These are phyloP conservation scores for Alternaria arbusti DNA, from an alignment of 2,329 filamentous ascomycete species.

Conservation along the genomic window DNA sequence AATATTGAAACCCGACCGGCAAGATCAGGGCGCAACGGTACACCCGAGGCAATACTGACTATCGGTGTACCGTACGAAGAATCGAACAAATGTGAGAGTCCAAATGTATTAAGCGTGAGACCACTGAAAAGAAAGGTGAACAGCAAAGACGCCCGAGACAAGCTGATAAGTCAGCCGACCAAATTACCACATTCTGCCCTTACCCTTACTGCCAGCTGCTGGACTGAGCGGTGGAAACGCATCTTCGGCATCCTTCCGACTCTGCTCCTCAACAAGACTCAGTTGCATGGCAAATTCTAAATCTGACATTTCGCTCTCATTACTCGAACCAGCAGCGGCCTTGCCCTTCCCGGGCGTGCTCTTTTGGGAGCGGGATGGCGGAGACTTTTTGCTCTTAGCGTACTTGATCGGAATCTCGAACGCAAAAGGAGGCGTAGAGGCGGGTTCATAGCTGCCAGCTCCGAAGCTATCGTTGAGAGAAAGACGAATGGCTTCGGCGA, in stretches of 20 bases:
- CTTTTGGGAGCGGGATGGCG: slow-evolving; percentile 25
- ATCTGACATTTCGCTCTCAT: slow-evolving; percentile 59
- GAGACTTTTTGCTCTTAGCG: slow-evolving; percentile 47
- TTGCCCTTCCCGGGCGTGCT: slow-evolving; percentile 37
- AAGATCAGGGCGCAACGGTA: neutral
- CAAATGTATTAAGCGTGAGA: neutral
- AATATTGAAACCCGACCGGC: neutral
- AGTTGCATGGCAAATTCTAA: slow-evolving; percentile 68
- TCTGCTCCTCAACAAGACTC: slow-evolving; percentile 66
- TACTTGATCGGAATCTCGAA: slow-evolving; percentile 57
- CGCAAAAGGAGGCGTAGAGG: slow-evolving; percentile 16
- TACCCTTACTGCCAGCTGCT: slow-evolving; percentile 30
- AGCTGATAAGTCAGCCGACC: neutral
- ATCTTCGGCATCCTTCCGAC: slow-evolving; percentile 45
- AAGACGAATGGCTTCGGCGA: slow-evolving; percentile 68
- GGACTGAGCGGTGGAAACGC: slow-evolving; percentile 41
- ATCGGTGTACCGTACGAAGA: neutral
- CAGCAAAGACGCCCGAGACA: neutral
- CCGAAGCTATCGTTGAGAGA: slow-evolving; percentile 46
- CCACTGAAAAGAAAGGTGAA: neutral
- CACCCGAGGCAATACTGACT: neutral
- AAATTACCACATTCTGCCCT: slow-evolving; percentile 34
- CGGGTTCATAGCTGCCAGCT: slow-evolving; percentile 14
- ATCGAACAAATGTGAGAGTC: neutral
- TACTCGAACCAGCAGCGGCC: slow-evolving; percentile 45